Evolutionary conservation across 768 basidiomycete genomes (phyloP), one percentile per base, ranked within the genome.

Genomic region (Leccinellum luteum): DNA sequence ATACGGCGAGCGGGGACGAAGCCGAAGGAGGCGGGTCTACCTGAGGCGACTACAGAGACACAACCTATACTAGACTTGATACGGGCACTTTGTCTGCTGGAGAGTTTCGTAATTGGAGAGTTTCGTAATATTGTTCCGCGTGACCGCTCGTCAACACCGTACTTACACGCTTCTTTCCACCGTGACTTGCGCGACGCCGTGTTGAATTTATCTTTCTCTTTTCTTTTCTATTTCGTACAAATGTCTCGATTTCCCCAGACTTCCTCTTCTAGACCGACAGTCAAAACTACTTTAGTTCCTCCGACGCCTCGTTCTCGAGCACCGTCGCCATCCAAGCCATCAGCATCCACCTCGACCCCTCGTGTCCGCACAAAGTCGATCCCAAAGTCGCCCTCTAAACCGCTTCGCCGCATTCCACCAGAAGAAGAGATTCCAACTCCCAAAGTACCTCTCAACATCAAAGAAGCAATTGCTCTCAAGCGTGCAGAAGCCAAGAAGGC

Each of bases 401-500:
- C 65, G 13, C 19, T 52, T 25, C 70, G 72, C 27, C 62, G 71
- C 31, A 53, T 63, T 50, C 63, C 59, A 1, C 62, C 59, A 31
- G 64, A 62, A 54, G 63, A 57, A 58, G 66, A 66, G 25, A 49
- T 64, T 7, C 69, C 62, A 34, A 56, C 79, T 17, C 62, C 75
- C 15, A 78, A 72, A 52, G 1, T 45, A 41, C 61, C 69, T 35
- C 57, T 81, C 30, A 90, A 81, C 66, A 80, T 92, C 60, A 85
- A 85, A 63, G 91, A 91, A 60, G 87, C 85, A 14, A 91, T 93
- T 66, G 90, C 90, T 2, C 74, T 90, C 47, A 89, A 83, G 60
- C 79, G 90, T 44, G 89, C 90, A 0, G 87, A 91, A 66, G 88
- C 85, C 0, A 90, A 86, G 74, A 92, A 90, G 65, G 74, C 78